These are phyloP conservation scores for Rosa rugosa DNA, from an alignment of 306 rosid genomes.

Conservation along the genomic window DNA sequence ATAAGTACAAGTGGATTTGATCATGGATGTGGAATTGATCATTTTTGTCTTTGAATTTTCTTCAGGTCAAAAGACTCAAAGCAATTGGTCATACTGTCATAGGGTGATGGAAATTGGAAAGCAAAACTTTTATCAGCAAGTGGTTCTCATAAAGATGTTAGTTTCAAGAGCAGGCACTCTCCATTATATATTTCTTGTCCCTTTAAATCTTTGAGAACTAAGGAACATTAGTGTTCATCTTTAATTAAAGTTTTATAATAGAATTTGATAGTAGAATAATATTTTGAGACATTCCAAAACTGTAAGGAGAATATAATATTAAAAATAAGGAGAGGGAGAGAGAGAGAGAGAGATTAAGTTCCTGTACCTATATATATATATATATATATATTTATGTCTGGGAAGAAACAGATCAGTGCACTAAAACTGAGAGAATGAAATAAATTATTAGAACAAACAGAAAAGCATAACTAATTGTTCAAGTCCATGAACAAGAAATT, in stretches of 20 bases:
- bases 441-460: neutral
- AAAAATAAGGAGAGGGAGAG: neutral
- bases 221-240: neutral
- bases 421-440: neutral
- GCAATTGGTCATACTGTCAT: slow-evolving; percentile 7
- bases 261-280: neutral
- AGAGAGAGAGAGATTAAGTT: neutral
- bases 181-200: neutral
- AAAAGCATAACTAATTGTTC: slow-evolving; percentile 23
- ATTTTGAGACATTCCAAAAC: slow-evolving; percentile 12
- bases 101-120: slow-evolving; percentile 13
- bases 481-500: slow-evolving; percentile 35
- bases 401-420: slow-evolving; percentile 18
- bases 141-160: slow-evolving; percentile 8
- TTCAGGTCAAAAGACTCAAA: neutral
- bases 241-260: neutral
- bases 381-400: neutral
- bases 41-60: neutral
- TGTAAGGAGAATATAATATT: neutral
- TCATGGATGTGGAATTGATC: neutral
- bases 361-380: neutral
- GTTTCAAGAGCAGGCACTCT: slow-evolving; percentile 1
- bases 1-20: slow-evolving; percentile 5
- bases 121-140: slow-evolving; percentile 6
- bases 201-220: neutral